Evolutionary conservation across 2,329 filamentous ascomycete genomes (phyloP).

Genomic region (Colletotrichum cordylinicola): DNA sequence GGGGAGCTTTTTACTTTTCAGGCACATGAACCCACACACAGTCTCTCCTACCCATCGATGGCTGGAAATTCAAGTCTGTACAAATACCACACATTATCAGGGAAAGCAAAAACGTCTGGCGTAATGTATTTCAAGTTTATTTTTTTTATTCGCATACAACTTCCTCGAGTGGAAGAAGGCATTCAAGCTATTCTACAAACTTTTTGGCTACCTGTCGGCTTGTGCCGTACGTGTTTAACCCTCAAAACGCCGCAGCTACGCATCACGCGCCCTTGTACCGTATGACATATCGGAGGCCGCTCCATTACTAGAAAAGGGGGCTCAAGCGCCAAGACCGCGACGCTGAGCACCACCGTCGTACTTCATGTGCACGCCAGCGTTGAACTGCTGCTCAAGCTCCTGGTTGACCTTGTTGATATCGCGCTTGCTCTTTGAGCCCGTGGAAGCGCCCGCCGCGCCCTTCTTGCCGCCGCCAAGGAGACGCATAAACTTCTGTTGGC

Average conservation of each 20-base stretch:
- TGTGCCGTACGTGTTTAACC: neutral
- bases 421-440: conserved; percentile 30
- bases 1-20: neutral
- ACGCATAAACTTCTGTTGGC: conserved; percentile 63
- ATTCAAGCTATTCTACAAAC: conserved; percentile 9
- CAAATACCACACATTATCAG: neutral
- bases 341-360: conserved; percentile 54
- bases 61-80: neutral
- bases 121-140: neutral
- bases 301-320: neutral
- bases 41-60: neutral
- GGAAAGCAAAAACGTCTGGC: conserved; percentile 10
- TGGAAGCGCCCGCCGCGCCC: conserved; percentile 28
- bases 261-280: neutral
- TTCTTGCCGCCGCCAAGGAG: conserved; percentile 60
- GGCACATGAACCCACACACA: neutral
- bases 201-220: neutral
- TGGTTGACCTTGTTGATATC: conserved; percentile 46
- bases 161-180: neutral
- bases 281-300: conserved; percentile 1
- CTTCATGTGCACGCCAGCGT: conserved; percentile 62
- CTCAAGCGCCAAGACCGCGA: conserved; percentile 57
- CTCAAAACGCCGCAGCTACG: conserved; percentile 2
- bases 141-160: neutral
- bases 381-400: conserved; percentile 63